Base-by-base conservation (phyloP, 192 early-diverging fungal species). In the Gryganskiella cystojenkinii region DNA sequence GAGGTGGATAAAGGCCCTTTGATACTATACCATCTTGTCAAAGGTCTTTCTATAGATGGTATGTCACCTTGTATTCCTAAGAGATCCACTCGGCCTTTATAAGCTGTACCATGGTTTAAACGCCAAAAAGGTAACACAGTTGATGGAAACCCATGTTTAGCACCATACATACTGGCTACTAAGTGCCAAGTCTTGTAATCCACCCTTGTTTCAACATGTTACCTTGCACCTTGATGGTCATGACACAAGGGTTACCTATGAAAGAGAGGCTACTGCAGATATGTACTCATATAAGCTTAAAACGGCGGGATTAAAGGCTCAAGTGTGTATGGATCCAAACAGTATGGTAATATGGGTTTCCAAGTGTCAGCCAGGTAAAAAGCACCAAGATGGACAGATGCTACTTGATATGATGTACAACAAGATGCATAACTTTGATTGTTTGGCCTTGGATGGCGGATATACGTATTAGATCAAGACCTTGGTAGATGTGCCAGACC, bases 1-100 rank as follows among this genome's bases (percentile, higher is more conserved):
- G 66, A 75, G n/a, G 56, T 66, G 8, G 72, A 75, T 40, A 75
- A 75, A 37, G 72, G 72, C 25, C n/a, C 66, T 34, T 40, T 75
- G 19, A 40, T 75, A 24, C 63, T 75, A 10, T 75, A 75, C 20
- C 46, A 57, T 44, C 64, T 75, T 15, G 22, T 75, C 4, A 31
- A 66, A 61, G 72, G 72, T 11, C 3, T 31, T 14, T 34, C 64
- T 5, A 35, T 66, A 9, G 43, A 25, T 9, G 64, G 51, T 7
- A 75, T 75, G 57, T 44, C 35, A 2, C 46, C 33, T 27, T 75
- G 59, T 28, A 17, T 75, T 10, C 64, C 72, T 33, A 75, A 64
- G 61, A 75, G 56, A 49, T 75, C 2, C 55, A 51, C 56, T 59
- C 56, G 31, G 50, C 42, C 33, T 75, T 40, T 75, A 51, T 46